Evolutionary conservation across 2,329 filamentous ascomycete species (phyloP), one percentile per base, ranked within the genome.

Genomic region (Dothidotthia symphoricarpi): DNA sequence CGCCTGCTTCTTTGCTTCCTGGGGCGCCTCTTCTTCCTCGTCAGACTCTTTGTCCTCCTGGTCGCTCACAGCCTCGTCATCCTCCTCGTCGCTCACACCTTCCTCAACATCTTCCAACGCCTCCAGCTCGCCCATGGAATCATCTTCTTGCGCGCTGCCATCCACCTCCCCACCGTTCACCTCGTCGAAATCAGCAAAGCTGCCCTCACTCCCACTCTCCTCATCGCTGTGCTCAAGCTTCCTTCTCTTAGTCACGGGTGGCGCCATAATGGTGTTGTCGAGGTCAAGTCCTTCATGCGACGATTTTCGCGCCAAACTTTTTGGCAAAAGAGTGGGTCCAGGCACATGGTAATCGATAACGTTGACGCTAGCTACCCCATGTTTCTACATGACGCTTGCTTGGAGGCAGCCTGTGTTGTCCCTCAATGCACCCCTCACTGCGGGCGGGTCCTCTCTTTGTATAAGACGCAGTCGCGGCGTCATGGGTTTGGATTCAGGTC

Each of bases 201-300:
- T 55, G 0, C 43, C 46, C 36, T 61, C 55, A 15, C 55, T 61
- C 10, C 53, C 42, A 16, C 38, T 55, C 40, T 61, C 59, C 29
- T 48, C 55, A 41, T 45, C 61, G 36, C 53, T 58, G 45, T 69
- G 65, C 46, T 68, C 70, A 24, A 75, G 55, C 54, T 74, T 75
- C 53, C 73, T 70, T 52, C 72, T 61, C 52, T 76, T 75, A 4
- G 64, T 62, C 26, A 63, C 62, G 34, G 63, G 64, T 26, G 56
- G 53, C 36, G 57, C 57, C 64, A 68, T 68, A 34, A 33, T 57
- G 19, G 25, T 39, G 31, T 26, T 19, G 17, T 39, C 37, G 35
- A 30, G 19, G 9, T 9, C 19, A 22, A 22, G 9, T 6, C 5
- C 36, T 24, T 38, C 45, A 34, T 36, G 28, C 37, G 41, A 42